Evolutionary conservation across 768 basidiomycete genomes (phyloP).

Genomic region (Agaricus blazei): DNA sequence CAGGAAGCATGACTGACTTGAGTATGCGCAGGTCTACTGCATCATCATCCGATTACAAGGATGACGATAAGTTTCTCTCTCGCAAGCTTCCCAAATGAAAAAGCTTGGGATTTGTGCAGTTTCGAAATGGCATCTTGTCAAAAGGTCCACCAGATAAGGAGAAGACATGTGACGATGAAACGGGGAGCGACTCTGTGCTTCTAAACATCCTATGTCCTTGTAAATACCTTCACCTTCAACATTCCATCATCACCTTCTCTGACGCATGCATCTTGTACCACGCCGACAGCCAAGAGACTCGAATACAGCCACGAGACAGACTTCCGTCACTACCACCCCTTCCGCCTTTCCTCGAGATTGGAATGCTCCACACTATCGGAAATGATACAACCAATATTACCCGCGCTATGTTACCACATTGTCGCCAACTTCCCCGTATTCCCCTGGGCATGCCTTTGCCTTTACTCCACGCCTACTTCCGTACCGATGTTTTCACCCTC

Average conservation of each 20-base stretch:
- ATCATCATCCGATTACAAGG: conserved; percentile 9
- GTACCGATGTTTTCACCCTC: too few species aligned
- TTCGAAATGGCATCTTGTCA: conserved; percentile 21
- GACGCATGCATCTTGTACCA: conserved; percentile 11
- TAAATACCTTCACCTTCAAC: neutral
- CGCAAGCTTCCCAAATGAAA: conserved; percentile 36
- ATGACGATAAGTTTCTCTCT: conserved; percentile 12
- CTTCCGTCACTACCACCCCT: conserved; percentile 3
- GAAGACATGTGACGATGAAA: neutral
- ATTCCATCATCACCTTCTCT: neutral
- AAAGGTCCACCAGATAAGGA: neutral
- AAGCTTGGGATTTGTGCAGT: conserved; percentile 37
- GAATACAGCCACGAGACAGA: neutral
- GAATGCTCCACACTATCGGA: neutral
- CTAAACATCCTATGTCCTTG: conserved; percentile 10
- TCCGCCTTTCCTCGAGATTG: neutral
- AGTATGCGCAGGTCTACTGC: conserved; percentile 10
- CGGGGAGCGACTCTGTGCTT: neutral
- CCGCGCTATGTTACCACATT: neutral
- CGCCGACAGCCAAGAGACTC: neutral
- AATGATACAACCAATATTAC: neutral
- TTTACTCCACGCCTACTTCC: neutral
- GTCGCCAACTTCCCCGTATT: neutral
- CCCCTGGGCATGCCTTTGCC: neutral
- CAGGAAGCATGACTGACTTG: conserved; percentile 14